A percentile compares a stretch with the other conserved stretches of the same genome.
Conservation (phyloP, 495 filamentous ascomycete genomes). For the Hypomontagnella monticulosa region DNA sequence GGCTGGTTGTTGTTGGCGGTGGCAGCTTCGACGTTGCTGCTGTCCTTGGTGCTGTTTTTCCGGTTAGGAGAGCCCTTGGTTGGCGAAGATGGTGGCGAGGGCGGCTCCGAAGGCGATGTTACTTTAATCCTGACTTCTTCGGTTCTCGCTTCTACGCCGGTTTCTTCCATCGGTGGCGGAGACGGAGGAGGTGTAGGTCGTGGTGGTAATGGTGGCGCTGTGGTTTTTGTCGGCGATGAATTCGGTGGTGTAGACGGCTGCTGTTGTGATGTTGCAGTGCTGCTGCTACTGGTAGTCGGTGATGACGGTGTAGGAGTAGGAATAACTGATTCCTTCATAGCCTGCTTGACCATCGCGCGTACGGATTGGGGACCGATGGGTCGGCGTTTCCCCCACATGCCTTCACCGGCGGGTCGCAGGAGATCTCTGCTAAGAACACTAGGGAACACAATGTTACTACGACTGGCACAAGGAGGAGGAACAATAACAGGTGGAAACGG, state of each 20-base stretch:
- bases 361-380: conserved; percentile 45
- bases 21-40: conserved; percentile 2
- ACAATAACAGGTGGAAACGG: neutral
- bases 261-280: conserved; percentile 3
- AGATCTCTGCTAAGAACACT: conserved; percentile 47
- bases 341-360: conserved; percentile 48
- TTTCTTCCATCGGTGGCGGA: neutral
- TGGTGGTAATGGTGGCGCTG: conserved; percentile 9
- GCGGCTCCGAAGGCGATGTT: neutral
- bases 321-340: conserved; percentile 22
- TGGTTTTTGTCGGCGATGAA: conserved; percentile 6
- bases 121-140: no score
- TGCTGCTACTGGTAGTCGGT: conserved; percentile 3
- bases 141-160: neutral
- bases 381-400: conserved; percentile 46
- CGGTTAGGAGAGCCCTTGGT: neutral
- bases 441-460: conserved; percentile 21
- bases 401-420: conserved; percentile 43
- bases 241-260: neutral
- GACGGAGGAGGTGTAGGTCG: conserved; percentile 11
- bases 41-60: conserved; percentile 22
- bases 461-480: neutral
- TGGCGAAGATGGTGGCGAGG: neutral
- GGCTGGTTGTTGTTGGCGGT: conserved; percentile 9
- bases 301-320: conserved; percentile 9